Evolutionary conservation across 192 early-diverging fungal species (phyloP).

Genomic region (Coemansia sp.): DNA sequence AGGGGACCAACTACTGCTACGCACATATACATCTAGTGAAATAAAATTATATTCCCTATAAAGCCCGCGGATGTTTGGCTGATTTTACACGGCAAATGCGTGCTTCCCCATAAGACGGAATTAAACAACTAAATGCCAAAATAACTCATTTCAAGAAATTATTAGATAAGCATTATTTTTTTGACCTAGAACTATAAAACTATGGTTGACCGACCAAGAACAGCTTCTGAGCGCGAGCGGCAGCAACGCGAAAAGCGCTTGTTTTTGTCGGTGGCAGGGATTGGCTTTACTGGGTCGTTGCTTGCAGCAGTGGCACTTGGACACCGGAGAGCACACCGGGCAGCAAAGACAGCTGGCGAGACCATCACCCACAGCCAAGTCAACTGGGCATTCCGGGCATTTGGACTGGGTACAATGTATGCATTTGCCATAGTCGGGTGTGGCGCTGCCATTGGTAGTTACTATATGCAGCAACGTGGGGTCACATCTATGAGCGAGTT

Average conservation of each 20-base stretch:
- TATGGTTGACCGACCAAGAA: neutral
- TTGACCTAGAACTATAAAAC: too few species aligned
- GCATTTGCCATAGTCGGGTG: constrained; percentile 36
- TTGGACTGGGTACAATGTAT: constrained; percentile 47
- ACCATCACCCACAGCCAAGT: constrained; percentile 22
- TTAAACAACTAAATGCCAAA: neutral
- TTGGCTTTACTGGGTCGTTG: constrained; percentile 30
- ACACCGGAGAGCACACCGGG: constrained; percentile 37
- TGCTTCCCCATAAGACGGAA: neutral
- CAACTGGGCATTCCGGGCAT: constrained; percentile 32
- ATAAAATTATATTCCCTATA: neutral
- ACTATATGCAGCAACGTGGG: constrained; percentile 35
- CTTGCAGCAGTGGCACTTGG: constrained; percentile 33
- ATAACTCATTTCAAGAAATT: neutral
- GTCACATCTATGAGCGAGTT: constrained; percentile 16
- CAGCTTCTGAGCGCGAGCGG: constrained; percentile 22
- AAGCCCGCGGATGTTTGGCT: too few species aligned
- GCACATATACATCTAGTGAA: constrained; percentile 38
- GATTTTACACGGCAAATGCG: too few species aligned
- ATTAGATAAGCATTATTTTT: too few species aligned
- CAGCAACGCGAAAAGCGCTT: constrained; percentile 33
- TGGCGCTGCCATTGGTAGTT: constrained; percentile 18
- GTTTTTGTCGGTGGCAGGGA: constrained; percentile 27
- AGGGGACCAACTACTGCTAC: constrained; percentile 68
- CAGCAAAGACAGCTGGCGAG: constrained; percentile 20